A percentile compares a stretch with the other conserved stretches of the same genome.
Evolutionary conservation across 495 filamentous ascomycete species (phyloP).

Genomic region (Aspergillus affinis): DNA sequence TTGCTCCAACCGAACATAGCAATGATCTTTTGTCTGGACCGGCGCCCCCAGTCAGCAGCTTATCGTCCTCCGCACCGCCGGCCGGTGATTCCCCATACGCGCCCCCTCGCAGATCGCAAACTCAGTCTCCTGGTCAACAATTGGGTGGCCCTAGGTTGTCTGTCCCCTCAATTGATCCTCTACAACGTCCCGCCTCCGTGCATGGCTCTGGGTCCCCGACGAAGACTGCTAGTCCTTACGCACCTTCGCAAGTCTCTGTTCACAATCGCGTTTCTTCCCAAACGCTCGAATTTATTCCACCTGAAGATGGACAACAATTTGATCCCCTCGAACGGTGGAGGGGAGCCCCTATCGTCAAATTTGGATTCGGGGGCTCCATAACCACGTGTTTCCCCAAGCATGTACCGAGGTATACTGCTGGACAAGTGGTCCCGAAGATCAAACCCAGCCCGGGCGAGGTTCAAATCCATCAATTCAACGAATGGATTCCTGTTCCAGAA

Average conservation of each 20-base stretch:
- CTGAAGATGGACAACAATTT: constrained; percentile 74
- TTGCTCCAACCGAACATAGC: constrained; percentile 48
- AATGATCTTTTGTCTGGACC: constrained; percentile 53
- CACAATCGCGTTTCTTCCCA: constrained; percentile 41
- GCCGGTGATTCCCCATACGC: constrained; percentile 32
- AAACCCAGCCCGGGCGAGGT: constrained; percentile 84
- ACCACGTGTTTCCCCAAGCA: constrained; percentile 87
- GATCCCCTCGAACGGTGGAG: constrained; percentile 88
- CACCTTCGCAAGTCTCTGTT: constrained; percentile 27
- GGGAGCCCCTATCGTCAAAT: constrained; percentile 79
- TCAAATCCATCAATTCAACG: constrained; percentile 67
- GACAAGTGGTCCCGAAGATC: constrained; percentile 68
- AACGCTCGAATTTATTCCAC: constrained; percentile 55
- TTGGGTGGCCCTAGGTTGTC: constrained; percentile 51
- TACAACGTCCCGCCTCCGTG: constrained; percentile 69
- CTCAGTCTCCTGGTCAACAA: constrained; percentile 73
- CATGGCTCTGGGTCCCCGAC: constrained; percentile 55
- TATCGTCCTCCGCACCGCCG: constrained; percentile 28
- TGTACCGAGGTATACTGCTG: constrained; percentile 80
- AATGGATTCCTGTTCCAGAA: constrained; percentile 67
- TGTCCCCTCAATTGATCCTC: constrained; percentile 50
- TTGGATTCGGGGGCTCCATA: constrained; percentile 82
- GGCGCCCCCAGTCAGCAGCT: constrained; percentile 43
- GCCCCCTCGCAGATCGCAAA: constrained; percentile 74
- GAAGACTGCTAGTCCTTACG: constrained; percentile 37